Conservation (phyloP, 306 rosid genomes). For the Myrica gale region DNA sequence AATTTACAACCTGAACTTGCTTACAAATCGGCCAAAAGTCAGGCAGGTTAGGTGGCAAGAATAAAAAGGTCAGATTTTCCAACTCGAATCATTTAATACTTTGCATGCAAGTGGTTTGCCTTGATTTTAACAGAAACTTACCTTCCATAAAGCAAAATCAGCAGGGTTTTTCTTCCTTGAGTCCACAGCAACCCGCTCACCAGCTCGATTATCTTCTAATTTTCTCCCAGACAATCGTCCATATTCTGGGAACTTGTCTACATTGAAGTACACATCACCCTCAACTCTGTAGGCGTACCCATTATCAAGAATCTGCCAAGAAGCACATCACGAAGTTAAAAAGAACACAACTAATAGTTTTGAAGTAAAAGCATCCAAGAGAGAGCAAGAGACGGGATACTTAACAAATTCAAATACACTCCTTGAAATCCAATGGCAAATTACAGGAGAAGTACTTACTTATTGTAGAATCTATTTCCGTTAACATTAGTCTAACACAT, state of each 20-base stretch:
- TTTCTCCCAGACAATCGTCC: conserved; percentile 78
- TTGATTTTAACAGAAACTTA: conserved; percentile 26
- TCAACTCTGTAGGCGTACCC: conserved; percentile 80
- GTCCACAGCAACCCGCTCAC: conserved; percentile 93
- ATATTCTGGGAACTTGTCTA: conserved; percentile 78
- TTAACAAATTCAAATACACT: conserved; percentile 17
- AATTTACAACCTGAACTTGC: background rate
- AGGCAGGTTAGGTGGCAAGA: background rate
- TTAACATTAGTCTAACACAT: background rate
- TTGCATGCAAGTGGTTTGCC: background rate
- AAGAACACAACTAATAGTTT: conserved; percentile 13
- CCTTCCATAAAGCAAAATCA: conserved; percentile 99
- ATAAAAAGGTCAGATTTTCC: background rate
- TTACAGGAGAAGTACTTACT: background rate
- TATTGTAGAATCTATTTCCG: background rate
- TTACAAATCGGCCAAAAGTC: background rate
- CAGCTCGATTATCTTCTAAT: conserved; percentile 93
- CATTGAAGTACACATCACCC: conserved; percentile 85
- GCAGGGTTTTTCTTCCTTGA: conserved; percentile 90
- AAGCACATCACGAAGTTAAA: conserved; percentile 36
- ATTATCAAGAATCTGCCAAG: conserved; percentile 77
- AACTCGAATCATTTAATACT: background rate
- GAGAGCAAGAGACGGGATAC: background rate
- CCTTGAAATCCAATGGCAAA: conserved; percentile 14
- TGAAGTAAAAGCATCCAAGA: background rate